Evolutionary conservation across 192 early-diverging fungal genomes (phyloP), one percentile per base, ranked within the genome.

Genomic region (Backusella mclennaniae): DNA sequence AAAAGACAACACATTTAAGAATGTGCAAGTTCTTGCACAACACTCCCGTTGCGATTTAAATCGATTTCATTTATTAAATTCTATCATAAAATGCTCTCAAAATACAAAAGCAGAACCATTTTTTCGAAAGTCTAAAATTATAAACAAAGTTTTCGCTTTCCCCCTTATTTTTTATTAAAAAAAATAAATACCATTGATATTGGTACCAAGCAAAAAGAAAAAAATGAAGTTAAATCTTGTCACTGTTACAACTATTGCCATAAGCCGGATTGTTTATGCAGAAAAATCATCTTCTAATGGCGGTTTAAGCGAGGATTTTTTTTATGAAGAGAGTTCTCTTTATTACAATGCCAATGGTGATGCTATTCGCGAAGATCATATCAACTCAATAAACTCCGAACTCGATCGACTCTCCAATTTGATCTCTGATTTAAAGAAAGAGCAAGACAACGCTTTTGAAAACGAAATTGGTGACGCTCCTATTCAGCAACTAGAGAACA

Each of bases 41-140:
- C 53, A 56, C 53, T 8, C 12, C 26, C 21, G 26, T 63, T 63
- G 56, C 12, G 26, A 63, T 63, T 63, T 63, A 29, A 63, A 63
- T 23, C 0, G 23, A 29, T 63, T 29, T 29, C 56, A 14, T 26
- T 14, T 63, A 63, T 63, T 8, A 63, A 29, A 63, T 63, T 63
- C 23, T 23, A 97, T 97, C 83, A 97, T 90, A 77, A 92, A 93
- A 68, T 91, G 85, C 80, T 97, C 83, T 97, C 90, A 77, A 92
- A 93, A 69, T 91, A 85, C 80, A 97, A 96, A 77, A 99, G 92
- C 56, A 96, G 82, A n/a, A 96, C 95, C 68, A 90, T 87, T 79
- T 99, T 96, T 85, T 96, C 95, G 78, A 97, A 95, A 80, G 97
- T 97, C 59, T 96, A 89, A 81, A 38, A 89, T 92, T 73, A 99